Evolutionary conservation across 2,329 filamentous ascomycete genomes (phyloP).

Genomic region (Diaporthe vaccinii): DNA sequence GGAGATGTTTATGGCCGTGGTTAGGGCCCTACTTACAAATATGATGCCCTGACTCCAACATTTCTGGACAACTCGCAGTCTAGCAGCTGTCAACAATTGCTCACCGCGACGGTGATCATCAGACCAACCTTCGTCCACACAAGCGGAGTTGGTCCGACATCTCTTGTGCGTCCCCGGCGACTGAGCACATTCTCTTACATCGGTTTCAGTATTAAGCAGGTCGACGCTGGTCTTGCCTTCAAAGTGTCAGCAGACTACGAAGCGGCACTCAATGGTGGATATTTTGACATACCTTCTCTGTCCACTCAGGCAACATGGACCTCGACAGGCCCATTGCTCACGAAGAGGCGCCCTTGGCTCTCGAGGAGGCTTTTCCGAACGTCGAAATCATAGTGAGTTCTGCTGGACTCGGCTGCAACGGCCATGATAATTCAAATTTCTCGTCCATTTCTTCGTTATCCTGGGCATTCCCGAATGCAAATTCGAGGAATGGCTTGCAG

Average conservation of each 20-base stretch:
- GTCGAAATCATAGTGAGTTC: neutral
- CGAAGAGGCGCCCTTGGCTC: neutral
- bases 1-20: neutral
- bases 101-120: neutral
- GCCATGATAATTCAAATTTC: neutral
- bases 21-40: neutral
- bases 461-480: neutral
- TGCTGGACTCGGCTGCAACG: neutral
- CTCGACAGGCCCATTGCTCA: neutral
- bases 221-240: neutral
- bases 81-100: neutral
- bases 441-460: neutral
- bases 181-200: neutral
- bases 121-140: neutral
- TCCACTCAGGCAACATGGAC: slow-evolving; percentile 4
- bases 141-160: neutral
- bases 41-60: neutral
- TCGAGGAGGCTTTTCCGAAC: neutral
- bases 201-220: neutral
- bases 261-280: neutral
- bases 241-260: neutral
- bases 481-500: neutral
- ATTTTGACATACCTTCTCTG: neutral
- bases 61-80: neutral
- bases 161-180: neutral